Percentiles rank a stretch among this genome's conserved stretches.
These are phyloP conservation scores for Eucalyptus sideroxylon DNA, from an alignment of 345 rosid species.

Conservation along the genomic window DNA sequence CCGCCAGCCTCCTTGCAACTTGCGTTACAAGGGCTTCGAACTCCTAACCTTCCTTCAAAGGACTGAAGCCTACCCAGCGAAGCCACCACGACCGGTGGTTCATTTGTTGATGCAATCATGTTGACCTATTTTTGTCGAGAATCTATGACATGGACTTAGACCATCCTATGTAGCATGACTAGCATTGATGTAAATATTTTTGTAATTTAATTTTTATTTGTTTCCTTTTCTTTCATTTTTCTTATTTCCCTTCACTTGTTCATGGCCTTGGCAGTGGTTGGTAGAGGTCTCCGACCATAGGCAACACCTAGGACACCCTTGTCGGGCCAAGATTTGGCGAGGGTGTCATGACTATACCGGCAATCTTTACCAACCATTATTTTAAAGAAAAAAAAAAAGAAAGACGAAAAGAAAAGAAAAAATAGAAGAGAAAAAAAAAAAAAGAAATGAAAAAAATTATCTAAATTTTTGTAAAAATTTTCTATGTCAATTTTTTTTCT, in stretches of 20 bases:
- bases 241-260: not conserved
- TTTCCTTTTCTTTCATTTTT: not conserved
- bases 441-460: too few species aligned
- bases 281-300: fast-evolving
- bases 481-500: too few species aligned
- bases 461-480: too few species aligned
- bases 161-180: fast-evolving
- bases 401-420: too few species aligned
- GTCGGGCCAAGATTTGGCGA: not conserved
- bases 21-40: too few species aligned
- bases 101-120: not conserved
- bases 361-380: not conserved
- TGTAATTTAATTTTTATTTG: not conserved
- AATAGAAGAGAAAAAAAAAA: too few species aligned
- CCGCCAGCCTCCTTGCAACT: too few species aligned
- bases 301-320: too few species aligned
- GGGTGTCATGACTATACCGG: fast-evolving
- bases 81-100: too few species aligned
- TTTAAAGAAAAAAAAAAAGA: not conserved
- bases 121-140: not conserved
- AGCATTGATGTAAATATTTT: fast-evolving
- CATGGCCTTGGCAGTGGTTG: fast-evolving
- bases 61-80: too few species aligned
- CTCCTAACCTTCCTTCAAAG: too few species aligned
- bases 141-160: fast-evolving